Base-by-base conservation (phyloP, 371 early-diverging fungal species). In the Rhizopus sp. region DNA sequence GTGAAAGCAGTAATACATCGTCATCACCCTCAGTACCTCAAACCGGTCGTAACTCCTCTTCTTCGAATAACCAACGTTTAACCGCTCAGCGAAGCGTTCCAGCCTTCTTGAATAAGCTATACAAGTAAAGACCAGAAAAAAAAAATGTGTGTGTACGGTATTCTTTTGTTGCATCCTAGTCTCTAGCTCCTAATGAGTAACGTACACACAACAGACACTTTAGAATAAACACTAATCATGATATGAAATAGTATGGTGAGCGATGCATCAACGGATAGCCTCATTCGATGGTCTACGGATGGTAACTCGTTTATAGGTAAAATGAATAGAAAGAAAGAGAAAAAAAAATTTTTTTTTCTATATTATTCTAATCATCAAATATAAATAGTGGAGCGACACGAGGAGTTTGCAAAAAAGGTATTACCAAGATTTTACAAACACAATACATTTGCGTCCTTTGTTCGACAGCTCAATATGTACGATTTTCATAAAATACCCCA, bases 401-500 rank as follows among this genome's bases (percentile, higher is more conserved):
- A 89, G 56, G 88, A 87, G 15, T 94, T 96, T 82, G 87, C 93
- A 12, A 87, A 88, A 55, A 83, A 81, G 33, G 88, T 96, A 7
- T 72, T 96, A 53, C 92, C 93, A 37, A 82, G 84, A 31, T 89
- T 85, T 55, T 97, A 95, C 70, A 96, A 96, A 72, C 96, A 96
- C 77, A 89, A 86, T 67, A 96, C 96, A 57, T 91, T 95, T 70
- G 88, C 91, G 35, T 90, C 90, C 8, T 97, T 97, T 85, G 95
- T 97, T 6, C 83, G 97, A 5, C 97, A 97, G 69, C 81, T 97
- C 9, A 97, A 97, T 63, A 94, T 94, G 91, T 92, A 93, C 62
- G 95, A 90, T 41, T 90, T 88, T 47, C 84, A 88, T 62, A 94
- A 94, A 57, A 79, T 91, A 13, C 89, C 91, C 0, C 88, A 89